Percentiles rank a stretch among this genome's conserved stretches.
phyloP scores from a whole-genome alignment of 371 early-diverging fungal species.

The Fennellomyces sp. region DNA sequence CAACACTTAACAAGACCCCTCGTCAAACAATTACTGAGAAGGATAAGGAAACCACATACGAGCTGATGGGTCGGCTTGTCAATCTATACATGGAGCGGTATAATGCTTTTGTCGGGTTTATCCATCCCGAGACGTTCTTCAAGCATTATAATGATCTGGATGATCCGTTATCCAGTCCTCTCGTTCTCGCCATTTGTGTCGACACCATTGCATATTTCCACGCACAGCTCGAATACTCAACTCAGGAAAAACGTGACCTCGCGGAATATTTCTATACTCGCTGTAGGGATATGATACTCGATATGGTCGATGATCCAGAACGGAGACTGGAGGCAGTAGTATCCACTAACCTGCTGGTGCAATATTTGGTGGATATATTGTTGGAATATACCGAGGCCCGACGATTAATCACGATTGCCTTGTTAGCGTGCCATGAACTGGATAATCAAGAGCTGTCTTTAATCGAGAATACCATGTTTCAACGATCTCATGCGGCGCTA shows the following conservation, averaged over 20 bases:
- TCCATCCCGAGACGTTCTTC: neutral
- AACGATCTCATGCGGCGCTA: neutral
- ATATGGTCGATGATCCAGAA: neutral
- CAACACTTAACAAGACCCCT: neutral
- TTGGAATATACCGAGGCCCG: neutral
- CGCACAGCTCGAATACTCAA: neutral
- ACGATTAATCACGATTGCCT: neutral
- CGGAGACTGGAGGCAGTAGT: neutral
- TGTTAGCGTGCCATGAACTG: neutral
- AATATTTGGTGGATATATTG: neutral
- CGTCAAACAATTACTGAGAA: neutral
- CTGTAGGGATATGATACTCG: neutral
- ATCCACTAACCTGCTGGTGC: neutral
- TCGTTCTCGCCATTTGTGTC: neutral
- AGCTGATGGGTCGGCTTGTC: neutral
- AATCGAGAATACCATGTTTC: neutral
- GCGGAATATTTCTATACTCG: neutral
- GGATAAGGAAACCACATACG: neutral
- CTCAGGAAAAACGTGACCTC: neutral
- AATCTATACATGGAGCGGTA: neutral
- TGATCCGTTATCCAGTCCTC: neutral
- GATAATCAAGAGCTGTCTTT: neutral
- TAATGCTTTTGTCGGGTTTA: neutral
- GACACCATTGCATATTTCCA: slow-evolving; percentile 1
- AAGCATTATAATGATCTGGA: neutral